Percentiles rank a stretch among this genome's conserved stretches.
Conservation (phyloP, 2,329 filamentous ascomycete genomes). For the Alternaria ethzedia region DNA sequence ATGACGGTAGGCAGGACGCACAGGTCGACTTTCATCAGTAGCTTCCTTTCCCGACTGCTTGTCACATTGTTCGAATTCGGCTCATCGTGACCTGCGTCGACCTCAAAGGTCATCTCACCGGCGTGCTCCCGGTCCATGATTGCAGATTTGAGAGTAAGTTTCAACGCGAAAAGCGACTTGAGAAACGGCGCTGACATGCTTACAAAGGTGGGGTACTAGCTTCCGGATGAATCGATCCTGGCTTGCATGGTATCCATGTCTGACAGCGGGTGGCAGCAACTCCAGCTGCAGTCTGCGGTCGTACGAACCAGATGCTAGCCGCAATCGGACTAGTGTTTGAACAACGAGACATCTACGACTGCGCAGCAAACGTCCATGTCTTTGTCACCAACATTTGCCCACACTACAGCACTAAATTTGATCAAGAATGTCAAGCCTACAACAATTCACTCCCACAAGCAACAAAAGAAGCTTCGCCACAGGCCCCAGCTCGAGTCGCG, state of each 20-base stretch:
- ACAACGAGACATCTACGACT: neutral
- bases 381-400: neutral
- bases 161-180: neutral
- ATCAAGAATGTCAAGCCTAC: neutral
- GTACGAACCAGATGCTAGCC: neutral
- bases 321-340: neutral
- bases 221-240: neutral
- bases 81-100: slow-evolving; percentile 10
- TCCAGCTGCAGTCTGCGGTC: neutral
- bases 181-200: neutral
- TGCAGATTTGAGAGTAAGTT: neutral
- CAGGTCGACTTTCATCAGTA: slow-evolving; percentile 68
- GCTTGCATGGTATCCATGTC: neutral
- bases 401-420: neutral
- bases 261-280: neutral
- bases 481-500: neutral
- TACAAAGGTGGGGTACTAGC: neutral
- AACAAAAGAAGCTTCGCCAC: neutral
- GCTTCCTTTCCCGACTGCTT: slow-evolving; percentile 58
- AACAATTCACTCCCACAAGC: neutral
- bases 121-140: slow-evolving; percentile 11
- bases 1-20: slow-evolving; percentile 68
- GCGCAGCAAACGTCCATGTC: neutral
- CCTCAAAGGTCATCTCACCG: slow-evolving; percentile 2
- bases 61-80: slow-evolving; percentile 57